Evolutionary conservation across 345 rosid genomes (phyloP).

Genomic region (Salix koriyanagi): DNA sequence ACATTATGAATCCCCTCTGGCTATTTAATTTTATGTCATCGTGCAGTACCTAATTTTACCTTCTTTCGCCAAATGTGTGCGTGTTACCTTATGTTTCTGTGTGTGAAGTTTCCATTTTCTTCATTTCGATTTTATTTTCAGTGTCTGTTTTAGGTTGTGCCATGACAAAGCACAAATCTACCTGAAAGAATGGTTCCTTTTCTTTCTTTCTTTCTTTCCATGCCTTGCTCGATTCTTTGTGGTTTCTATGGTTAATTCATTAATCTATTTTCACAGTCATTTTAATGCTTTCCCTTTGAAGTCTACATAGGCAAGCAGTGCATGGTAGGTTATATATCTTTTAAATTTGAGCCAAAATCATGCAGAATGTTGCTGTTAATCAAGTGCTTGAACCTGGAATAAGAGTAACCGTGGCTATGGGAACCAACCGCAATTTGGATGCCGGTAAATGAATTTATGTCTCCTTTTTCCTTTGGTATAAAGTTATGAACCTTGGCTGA

Average conservation of each 20-base stretch:
- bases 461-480: neutral
- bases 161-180: neutral
- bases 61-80: neutral
- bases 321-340: slow-evolving; percentile 2
- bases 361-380: slow-evolving; percentile 67
- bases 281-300: neutral
- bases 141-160: neutral
- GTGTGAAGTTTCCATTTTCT: neutral
- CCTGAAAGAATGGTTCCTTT: neutral
- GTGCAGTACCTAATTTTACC: neutral
- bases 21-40: neutral
- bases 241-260: neutral
- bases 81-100: neutral
- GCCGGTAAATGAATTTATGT: slow-evolving; percentile 30
- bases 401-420: slow-evolving; percentile 93
- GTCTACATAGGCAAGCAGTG: neutral
- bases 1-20: neutral
- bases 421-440: slow-evolving; percentile 57
- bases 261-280: neutral
- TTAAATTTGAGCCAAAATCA: slow-evolving; percentile 17
- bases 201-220: neutral
- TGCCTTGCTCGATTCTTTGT: neutral
- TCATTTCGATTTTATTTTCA: neutral
- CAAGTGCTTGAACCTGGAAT: slow-evolving; percentile 67
- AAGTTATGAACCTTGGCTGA: slow-evolving; percentile 2